These are phyloP conservation scores for Neonothopanus nambi DNA, from an alignment of 1,284 basidiomycete genomes.

Conservation along the genomic window DNA sequence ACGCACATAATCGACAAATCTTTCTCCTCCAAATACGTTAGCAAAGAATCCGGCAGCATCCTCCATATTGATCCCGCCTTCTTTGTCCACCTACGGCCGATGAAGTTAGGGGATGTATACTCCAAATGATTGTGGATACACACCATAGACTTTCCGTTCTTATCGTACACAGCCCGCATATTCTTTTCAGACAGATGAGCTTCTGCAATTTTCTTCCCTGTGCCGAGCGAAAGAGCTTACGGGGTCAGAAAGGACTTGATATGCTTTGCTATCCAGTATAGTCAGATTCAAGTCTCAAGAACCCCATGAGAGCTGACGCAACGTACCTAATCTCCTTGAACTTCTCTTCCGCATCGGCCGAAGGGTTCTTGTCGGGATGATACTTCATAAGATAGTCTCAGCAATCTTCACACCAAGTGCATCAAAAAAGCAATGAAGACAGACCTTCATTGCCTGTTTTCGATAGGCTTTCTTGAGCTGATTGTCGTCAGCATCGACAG, in stretches of 20 bases:
- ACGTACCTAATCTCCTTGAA: constrained; percentile 91
- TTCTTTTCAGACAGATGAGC: constrained; percentile 50
- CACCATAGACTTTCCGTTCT: constrained; percentile 89
- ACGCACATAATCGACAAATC: constrained; percentile 83
- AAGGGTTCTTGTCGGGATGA: constrained; percentile 92
- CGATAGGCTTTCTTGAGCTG: constrained; percentile 95
- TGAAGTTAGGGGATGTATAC: constrained; percentile 10
- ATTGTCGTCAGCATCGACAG: constrained; percentile 59
- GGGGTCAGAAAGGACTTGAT: constrained; percentile 84
- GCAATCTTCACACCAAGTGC: neutral
- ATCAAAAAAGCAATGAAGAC: constrained; percentile 6
- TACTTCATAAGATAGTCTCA: constrained; percentile 49
- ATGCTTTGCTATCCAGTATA: constrained; percentile 71
- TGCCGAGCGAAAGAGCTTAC: constrained; percentile 46
- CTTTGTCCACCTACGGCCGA: constrained; percentile 60
- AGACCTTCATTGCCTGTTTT: constrained; percentile 91
- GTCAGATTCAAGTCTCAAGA: neutral
- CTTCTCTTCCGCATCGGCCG: constrained; percentile 85
- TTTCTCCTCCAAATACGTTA: constrained; percentile 89
- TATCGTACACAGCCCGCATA: constrained; percentile 89
- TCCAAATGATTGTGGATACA: constrained; percentile 20
- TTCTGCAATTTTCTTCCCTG: constrained; percentile 2
- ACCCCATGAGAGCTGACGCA: neutral
- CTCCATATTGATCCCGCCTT: constrained; percentile 70
- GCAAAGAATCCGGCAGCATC: constrained; percentile 92